Conservation (phyloP, 2,329 filamentous ascomycete genomes). For the Zymoseptoria ardabiliae region DNA sequence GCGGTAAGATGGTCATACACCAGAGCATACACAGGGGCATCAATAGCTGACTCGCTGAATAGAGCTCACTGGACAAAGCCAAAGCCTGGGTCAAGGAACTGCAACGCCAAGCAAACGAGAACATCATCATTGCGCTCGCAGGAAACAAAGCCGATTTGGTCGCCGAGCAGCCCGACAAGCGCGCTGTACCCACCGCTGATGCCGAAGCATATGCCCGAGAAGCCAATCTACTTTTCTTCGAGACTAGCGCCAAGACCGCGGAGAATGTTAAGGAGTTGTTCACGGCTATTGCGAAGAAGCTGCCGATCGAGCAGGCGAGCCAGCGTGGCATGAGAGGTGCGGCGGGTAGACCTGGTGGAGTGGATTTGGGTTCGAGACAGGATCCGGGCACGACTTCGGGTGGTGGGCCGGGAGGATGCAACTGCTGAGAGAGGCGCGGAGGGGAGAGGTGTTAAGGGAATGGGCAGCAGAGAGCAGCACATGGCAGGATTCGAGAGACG, state of each 20-base stretch:
- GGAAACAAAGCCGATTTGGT: constrained; percentile 98
- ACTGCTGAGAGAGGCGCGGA: constrained; percentile 44
- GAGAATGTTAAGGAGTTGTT: constrained; percentile 95
- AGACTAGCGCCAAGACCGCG: constrained; percentile 94
- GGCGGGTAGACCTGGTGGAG: constrained; percentile 54
- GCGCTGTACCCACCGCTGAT: constrained; percentile 79
- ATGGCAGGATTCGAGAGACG: background rate
- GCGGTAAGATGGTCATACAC: constrained; percentile 56
- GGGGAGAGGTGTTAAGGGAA: background rate
- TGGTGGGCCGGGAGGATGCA: constrained; percentile 49
- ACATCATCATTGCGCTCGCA: constrained; percentile 96
- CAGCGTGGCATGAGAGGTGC: constrained; percentile 67
- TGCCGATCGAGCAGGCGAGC: constrained; percentile 93
- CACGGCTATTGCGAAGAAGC: constrained; percentile 94
- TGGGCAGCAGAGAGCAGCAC: background rate
- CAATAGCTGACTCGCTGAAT: constrained; percentile 16
- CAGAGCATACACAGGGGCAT: constrained; percentile 6
- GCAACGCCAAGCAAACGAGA: constrained; percentile 97
- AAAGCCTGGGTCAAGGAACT: constrained; percentile 99
- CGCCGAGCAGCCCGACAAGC: constrained; percentile 89
- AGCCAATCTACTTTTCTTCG: constrained; percentile 92
- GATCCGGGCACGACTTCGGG: constrained; percentile 52
- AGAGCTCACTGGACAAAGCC: constrained; percentile 97
- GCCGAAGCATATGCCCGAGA: constrained; percentile 93
- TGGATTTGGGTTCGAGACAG: constrained; percentile 59